Evolutionary conservation across 768 basidiomycete genomes (phyloP), one percentile per base, ranked within the genome.

Genomic region (Guyanaporus albipodus): DNA sequence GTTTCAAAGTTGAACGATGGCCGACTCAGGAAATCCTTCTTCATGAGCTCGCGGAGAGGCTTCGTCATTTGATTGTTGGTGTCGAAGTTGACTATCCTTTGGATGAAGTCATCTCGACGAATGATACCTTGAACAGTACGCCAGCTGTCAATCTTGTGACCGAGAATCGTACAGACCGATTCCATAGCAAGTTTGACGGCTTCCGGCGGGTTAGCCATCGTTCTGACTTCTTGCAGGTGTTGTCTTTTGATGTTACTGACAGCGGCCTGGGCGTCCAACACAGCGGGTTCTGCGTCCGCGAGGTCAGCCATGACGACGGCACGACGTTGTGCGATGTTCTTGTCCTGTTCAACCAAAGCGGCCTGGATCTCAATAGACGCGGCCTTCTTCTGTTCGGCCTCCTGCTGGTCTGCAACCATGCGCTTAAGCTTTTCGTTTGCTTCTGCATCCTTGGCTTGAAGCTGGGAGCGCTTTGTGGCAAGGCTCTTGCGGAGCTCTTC

Each of bases 131-230:
- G 94, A 8, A 99, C 92, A 2, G 93, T 82, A 51, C 91, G 84
- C 96, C 96, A 99, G 62, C 83, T 84, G 60, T 99, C 96, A 59
- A 98, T 89, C 68, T 92, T 91, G 71, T 97, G 91, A 7, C 96
- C 96, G 18, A 99, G 82, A 37, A 96, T 76, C 12, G 90, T 93
- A 67, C 96, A 98, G 32, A 96, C 95, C 2, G 94, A 96, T 62
- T 98, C 96, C 93, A 98, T 98, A 14, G 96, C 91, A 36, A 95
- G 69, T 67, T 98, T 98, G 56, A 98, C 94, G 5, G 91, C 87
- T 64, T 98, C 96, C 0, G 96, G 96, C 37, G 96, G 96, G 61
- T 97, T 97, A 35, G 92, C 90, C 94, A 99, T 97, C 9, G 91
- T 80, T 58, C 96, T 82, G 33, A 98, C 96, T 80, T 99, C 96